These are phyloP conservation scores for Candida berthetii DNA, from an alignment of 805 yeast genomes.

Conservation along the genomic window DNA sequence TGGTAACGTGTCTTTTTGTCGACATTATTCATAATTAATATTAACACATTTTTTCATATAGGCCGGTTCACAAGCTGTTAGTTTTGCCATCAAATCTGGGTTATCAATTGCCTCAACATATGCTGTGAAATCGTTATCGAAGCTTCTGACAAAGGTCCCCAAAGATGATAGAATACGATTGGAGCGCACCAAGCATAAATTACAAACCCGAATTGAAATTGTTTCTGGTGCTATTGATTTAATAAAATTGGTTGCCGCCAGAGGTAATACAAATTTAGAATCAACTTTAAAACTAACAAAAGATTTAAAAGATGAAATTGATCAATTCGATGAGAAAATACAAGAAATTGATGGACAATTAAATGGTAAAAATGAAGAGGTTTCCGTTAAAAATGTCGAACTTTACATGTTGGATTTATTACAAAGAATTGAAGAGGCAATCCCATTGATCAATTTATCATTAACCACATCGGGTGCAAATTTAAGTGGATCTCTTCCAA, in stretches of 20 bases:
- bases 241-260: slow-evolving; percentile 53
- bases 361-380: slow-evolving; percentile 24
- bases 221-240: slow-evolving; percentile 64
- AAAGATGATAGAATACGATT: slow-evolving; percentile 42
- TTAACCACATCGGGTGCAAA: slow-evolving; percentile 65
- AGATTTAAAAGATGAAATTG: slow-evolving; percentile 52
- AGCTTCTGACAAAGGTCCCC: slow-evolving; percentile 48
- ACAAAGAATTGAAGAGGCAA: slow-evolving; percentile 53
- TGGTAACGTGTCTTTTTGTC: too few species aligned
- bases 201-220: slow-evolving; percentile 54
- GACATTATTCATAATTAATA: neutral
- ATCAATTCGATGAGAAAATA: slow-evolving; percentile 46
- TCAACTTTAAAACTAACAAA: slow-evolving; percentile 47
- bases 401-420: slow-evolving; percentile 40
- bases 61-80: slow-evolving; percentile 76
- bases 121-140: slow-evolving; percentile 60
- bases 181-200: slow-evolving; percentile 32
- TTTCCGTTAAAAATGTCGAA: slow-evolving; percentile 40
- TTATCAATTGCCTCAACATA: slow-evolving; percentile 68
- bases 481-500: slow-evolving; percentile 41
- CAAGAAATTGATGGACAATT: slow-evolving; percentile 28
- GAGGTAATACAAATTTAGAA: slow-evolving; percentile 54
- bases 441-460: slow-evolving; percentile 63
- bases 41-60: slow-evolving; percentile 5
- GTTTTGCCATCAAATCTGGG: slow-evolving; percentile 74